Conservation (phyloP, 2,329 filamentous ascomycete species). For the Fusarium redolens region DNA sequence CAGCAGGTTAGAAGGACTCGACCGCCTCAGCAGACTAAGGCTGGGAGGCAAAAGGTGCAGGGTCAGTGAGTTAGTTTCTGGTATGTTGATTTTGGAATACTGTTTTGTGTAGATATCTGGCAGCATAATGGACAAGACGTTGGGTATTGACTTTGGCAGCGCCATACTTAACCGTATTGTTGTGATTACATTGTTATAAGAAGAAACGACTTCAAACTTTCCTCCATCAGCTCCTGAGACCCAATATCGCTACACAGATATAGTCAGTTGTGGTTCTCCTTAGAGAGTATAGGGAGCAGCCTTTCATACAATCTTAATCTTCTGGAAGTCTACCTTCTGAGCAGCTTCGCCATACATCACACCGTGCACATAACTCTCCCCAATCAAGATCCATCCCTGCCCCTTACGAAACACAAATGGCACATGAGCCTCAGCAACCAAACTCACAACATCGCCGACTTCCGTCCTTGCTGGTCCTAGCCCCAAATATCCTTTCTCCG, state of each 20-base stretch:
- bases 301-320: not conserved
- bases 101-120: no score
- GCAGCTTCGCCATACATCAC: not conserved
- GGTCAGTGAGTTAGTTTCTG: not conserved
- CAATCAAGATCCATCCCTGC: not conserved
- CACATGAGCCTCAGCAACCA: constrained; percentile 11
- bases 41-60: not conserved
- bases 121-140: no score
- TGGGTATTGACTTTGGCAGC: no score
- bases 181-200: no score
- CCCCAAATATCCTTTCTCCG: not conserved
- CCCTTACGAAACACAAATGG: not conserved
- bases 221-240: no score
- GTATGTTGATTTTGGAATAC: not conserved
- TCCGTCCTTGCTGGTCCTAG: not conserved
- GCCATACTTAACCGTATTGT: no score
- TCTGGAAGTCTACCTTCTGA: no score
- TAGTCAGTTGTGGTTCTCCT: no score
- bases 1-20: not conserved
- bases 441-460: not conserved
- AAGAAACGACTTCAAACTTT: no score
- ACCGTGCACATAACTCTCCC: not conserved
- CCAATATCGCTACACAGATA: no score
- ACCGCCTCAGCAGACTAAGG: not conserved
- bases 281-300: no score